A percentile compares a stretch with the other conserved stretches of the same genome.
phyloP scores from a whole-genome alignment of 441 rosid species.

The Euphorbia celastroides region DNA sequence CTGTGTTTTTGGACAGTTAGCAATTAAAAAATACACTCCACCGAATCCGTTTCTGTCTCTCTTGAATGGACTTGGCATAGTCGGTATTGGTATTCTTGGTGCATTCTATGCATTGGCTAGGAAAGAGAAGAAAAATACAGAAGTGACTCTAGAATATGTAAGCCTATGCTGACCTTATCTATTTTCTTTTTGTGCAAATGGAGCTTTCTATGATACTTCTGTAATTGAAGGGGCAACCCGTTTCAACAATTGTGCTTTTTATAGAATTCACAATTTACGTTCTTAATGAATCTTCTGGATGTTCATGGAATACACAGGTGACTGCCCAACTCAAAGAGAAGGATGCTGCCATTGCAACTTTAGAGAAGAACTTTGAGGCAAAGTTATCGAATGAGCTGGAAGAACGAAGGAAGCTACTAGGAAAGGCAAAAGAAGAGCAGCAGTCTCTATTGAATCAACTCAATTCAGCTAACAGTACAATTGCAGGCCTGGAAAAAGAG shows the following conservation, averaged over 20 bases:
- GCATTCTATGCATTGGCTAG: constrained; percentile 71
- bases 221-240: not conserved
- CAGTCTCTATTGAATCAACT: constrained; percentile 47
- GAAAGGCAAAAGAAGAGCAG: constrained; percentile 57
- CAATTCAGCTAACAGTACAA: constrained; percentile 51
- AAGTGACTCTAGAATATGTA: constrained; percentile 61
- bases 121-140: constrained; percentile 51
- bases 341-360: constrained; percentile 48
- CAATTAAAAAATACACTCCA: constrained; percentile 34
- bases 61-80: constrained; percentile 72
- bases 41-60: constrained; percentile 61
- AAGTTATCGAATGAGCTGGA: constrained; percentile 55
- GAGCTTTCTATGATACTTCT: constrained; percentile 10
- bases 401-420: constrained; percentile 40
- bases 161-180: constrained; percentile 25
- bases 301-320: constrained; percentile 47
- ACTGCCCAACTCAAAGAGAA: constrained; percentile 52
- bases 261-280: not conserved
- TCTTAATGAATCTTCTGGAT: not conserved
- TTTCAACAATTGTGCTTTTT: not conserved
- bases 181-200: constrained; percentile 4
- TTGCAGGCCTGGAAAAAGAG: constrained; percentile 63
- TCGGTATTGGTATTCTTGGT: constrained; percentile 72
- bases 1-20: constrained; percentile 38
- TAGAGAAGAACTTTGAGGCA: constrained; percentile 54